Percentiles rank a stretch among this genome's conserved stretches.
Evolutionary conservation across 306 rosid genomes (phyloP).

Genomic region (Dryas alaskensis): DNA sequence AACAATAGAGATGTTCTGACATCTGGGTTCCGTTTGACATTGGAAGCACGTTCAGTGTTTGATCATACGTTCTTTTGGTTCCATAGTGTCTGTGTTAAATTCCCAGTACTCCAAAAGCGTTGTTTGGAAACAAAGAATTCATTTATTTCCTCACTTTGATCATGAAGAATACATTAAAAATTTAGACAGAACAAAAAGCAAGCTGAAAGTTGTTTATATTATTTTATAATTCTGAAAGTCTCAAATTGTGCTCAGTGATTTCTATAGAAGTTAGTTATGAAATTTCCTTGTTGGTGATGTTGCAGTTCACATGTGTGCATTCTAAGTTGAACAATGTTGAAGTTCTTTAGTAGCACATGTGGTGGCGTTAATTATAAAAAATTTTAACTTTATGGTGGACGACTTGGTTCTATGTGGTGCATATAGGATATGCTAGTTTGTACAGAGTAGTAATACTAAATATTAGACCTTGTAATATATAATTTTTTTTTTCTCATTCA

Average conservation of each 20-base stretch:
- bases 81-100: not conserved
- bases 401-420: not conserved
- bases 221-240: not conserved
- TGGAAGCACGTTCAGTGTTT: not conserved
- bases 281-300: not conserved
- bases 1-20: not conserved
- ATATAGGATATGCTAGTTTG: not conserved
- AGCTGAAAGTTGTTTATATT: not conserved
- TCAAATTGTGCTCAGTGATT: not conserved
- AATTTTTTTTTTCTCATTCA: not conserved
- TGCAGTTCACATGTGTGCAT: not conserved
- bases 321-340: not conserved
- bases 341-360: not conserved
- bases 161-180: not conserved
- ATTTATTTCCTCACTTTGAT: not conserved
- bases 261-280: not conserved
- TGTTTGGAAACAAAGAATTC: not conserved
- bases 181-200: not conserved
- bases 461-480: not conserved
- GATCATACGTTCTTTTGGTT: not conserved
- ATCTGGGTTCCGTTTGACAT: not conserved
- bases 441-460: not conserved
- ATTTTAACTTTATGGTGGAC: not conserved
- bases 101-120: too few species aligned
- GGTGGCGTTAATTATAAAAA: not conserved